These are phyloP conservation scores for Parachaetomium inaequale DNA, from an alignment of 495 filamentous ascomycete genomes.

Conservation along the genomic window DNA sequence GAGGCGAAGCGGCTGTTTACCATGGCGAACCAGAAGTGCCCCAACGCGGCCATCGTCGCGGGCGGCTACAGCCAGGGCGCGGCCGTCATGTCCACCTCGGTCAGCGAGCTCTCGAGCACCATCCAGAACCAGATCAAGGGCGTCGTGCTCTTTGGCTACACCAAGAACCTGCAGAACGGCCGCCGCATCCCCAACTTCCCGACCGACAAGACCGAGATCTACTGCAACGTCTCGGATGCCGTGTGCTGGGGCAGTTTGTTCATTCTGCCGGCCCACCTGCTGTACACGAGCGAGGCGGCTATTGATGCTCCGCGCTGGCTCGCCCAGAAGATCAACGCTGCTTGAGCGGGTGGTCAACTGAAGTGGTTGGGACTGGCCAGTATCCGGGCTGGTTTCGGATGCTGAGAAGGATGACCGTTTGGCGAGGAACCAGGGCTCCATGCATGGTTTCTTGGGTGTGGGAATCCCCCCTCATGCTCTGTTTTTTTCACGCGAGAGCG, in stretches of 20 bases:
- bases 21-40: slow-evolving; percentile 34
- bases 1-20: slow-evolving; percentile 34
- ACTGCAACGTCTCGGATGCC: slow-evolving; percentile 37
- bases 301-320: too few relatives aligned
- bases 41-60: slow-evolving; percentile 37
- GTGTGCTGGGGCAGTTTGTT: slow-evolving; percentile 4
- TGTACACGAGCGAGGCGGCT: too few relatives aligned
- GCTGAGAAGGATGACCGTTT: too few relatives aligned
- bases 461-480: too few relatives aligned
- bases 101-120: slow-evolving; percentile 43
- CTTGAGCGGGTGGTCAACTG: too few relatives aligned
- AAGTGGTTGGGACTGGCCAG: too few relatives aligned
- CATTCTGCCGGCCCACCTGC: neutral
- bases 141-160: slow-evolving; percentile 55
- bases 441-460: too few relatives aligned
- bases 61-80: slow-evolving; percentile 52
- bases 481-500: too few relatives aligned
- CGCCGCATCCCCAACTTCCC: slow-evolving; percentile 48
- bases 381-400: too few relatives aligned
- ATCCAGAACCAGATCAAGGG: slow-evolving; percentile 50
- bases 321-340: too few relatives aligned
- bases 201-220: slow-evolving; percentile 42
- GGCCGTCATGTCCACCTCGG: slow-evolving; percentile 50
- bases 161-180: slow-evolving; percentile 50
- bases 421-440: too few relatives aligned